These are phyloP conservation scores for Solanum medicagineum DNA, from an alignment of 257 asterid genomes.

Conservation along the genomic window DNA sequence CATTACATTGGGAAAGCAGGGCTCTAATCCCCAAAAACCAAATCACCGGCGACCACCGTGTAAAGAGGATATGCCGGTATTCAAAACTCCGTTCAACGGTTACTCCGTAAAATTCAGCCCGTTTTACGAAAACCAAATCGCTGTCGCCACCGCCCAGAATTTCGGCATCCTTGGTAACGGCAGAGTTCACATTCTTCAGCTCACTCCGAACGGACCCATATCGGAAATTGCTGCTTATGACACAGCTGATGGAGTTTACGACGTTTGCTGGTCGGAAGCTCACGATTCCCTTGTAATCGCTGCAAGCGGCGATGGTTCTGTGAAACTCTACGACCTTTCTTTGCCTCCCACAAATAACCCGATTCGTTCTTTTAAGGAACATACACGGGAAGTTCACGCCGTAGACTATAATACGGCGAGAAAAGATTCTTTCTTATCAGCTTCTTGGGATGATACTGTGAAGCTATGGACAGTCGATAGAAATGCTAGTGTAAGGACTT, in stretches of 20 bases:
- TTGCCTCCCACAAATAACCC: constrained; percentile 78
- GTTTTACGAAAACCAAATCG: constrained; percentile 70
- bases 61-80: constrained; percentile 43
- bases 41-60: constrained; percentile 1
- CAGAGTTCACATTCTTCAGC: constrained; percentile 81
- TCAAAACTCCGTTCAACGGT: constrained; percentile 77
- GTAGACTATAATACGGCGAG: constrained; percentile 77
- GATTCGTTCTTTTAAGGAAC: constrained; percentile 79
- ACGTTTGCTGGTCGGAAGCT: constrained; percentile 96
- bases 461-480: constrained; percentile 94
- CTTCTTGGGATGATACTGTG: constrained; percentile 91
- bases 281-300: constrained; percentile 85
- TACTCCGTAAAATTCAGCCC: constrained; percentile 96
- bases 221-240: constrained; percentile 66
- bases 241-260: constrained; percentile 93
- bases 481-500: constrained; percentile 81
- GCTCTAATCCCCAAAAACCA: not conserved
- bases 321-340: constrained; percentile 76
- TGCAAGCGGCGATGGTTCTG: constrained; percentile 81
- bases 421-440: constrained; percentile 80
- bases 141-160: constrained; percentile 89
- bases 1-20: not conserved
- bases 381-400: constrained; percentile 76
- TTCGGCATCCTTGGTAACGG: constrained; percentile 98
- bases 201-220: constrained; percentile 37